phyloP scores from a whole-genome alignment of 805 yeast species.

The Maudiozyma turicensis region DNA sequence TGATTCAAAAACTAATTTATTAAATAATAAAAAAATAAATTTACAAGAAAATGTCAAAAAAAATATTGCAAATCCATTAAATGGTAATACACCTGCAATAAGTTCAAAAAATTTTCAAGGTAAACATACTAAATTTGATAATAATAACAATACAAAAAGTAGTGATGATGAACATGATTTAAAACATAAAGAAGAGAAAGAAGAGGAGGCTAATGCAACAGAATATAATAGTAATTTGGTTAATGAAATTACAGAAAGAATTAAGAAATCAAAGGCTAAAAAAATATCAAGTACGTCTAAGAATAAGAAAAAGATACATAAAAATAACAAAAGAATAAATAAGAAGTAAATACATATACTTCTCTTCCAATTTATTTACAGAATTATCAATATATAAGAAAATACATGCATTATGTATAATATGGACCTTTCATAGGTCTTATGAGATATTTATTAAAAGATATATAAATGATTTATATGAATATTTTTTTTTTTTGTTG shows the following conservation, averaged over 20 bases:
- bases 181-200: neutral
- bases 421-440: too few species aligned
- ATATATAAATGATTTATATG: too few species aligned
- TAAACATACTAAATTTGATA: conserved; percentile 41
- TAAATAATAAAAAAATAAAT: conserved; percentile 1
- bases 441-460: too few species aligned
- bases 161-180: conserved; percentile 10
- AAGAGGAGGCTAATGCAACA: neutral
- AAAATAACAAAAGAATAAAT: neutral
- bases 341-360: neutral
- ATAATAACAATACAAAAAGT: conserved; percentile 8
- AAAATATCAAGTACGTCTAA: neutral
- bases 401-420: too few species aligned
- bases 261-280: neutral
- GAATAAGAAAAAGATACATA: neutral
- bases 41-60: conserved; percentile 3
- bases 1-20: conserved; percentile 3
- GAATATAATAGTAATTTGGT: neutral
- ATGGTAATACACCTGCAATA: conserved; percentile 41
- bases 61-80: conserved; percentile 38
- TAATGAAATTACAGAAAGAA: neutral
- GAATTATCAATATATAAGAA: too few species aligned
- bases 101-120: conserved; percentile 44
- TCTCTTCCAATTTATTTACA: too few species aligned
- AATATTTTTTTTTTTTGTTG: too few species aligned